phyloP scores from a whole-genome alignment of 352 stramenopile species.

The Globisporangium spiculum region DNA sequence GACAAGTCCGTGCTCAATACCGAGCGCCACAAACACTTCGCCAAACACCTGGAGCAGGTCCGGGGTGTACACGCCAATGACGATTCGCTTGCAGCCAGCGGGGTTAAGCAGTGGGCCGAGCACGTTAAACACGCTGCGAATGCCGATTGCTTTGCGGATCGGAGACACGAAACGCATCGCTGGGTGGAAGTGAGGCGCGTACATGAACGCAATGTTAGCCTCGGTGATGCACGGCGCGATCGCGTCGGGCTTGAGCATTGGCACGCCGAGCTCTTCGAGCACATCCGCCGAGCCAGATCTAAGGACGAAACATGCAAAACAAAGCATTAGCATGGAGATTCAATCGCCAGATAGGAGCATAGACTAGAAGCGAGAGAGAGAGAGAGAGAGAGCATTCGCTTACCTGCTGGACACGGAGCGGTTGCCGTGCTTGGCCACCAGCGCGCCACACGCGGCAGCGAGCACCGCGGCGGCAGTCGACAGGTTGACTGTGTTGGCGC shows the following conservation, averaged over 20 bases:
- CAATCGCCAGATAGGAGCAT: background rate
- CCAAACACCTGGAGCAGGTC: constrained; percentile 87
- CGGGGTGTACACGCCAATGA: constrained; percentile 99
- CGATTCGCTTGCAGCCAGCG: constrained; percentile 90
- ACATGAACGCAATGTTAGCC: constrained; percentile 97
- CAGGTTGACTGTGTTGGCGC: constrained; percentile 98
- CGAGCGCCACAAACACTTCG: constrained; percentile 83
- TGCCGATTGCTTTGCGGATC: constrained; percentile 94
- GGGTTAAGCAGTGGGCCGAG: constrained; percentile 98
- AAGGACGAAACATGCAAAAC: background rate
- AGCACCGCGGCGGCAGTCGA: constrained; percentile 95
- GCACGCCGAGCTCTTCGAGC: constrained; percentile 94
- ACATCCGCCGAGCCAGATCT: constrained; percentile 96
- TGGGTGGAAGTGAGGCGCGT: constrained; percentile 96
- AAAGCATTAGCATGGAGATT: background rate
- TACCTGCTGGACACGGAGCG: constrained; percentile 93
- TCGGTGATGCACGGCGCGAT: constrained; percentile 92
- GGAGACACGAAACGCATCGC: constrained; percentile 95
- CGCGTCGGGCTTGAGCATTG: constrained; percentile 89
- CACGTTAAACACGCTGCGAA: constrained; percentile 98
- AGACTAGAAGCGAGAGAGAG: background rate
- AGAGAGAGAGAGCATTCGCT: background rate
- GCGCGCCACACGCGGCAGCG: constrained; percentile 90
- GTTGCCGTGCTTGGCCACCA: constrained; percentile 98
- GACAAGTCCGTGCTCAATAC: constrained; percentile 97